phyloP scores from a whole-genome alignment of 1,139 yeast genomes.

The Blastobotrys proliferans region DNA sequence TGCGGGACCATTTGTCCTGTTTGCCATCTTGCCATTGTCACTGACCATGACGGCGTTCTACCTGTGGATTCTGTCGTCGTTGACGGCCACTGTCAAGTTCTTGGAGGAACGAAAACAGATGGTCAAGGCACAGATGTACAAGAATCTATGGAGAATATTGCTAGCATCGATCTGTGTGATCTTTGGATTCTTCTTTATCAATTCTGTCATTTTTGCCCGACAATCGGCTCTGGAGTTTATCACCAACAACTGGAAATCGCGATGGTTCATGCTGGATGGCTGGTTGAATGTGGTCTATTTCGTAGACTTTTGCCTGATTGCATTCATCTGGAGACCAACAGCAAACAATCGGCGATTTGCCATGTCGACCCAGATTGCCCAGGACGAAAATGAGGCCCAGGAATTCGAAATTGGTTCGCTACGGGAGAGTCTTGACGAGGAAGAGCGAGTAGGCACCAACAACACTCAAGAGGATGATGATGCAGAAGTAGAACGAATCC shows the following conservation, averaged over 20 bases:
- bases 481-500: constrained; percentile 11
- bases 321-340: constrained; percentile 97
- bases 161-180: constrained; percentile 58
- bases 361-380: constrained; percentile 87
- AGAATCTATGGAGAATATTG: constrained; percentile 67
- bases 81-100: constrained; percentile 68
- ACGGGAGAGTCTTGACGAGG: constrained; percentile 37
- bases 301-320: constrained; percentile 74
- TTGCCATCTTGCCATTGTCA: constrained; percentile 65
- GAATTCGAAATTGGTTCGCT: constrained; percentile 48
- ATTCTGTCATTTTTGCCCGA: constrained; percentile 67
- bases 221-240: constrained; percentile 73
- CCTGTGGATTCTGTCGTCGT: constrained; percentile 65
- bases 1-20: constrained; percentile 41
- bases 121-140: constrained; percentile 85
- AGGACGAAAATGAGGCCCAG: constrained; percentile 64
- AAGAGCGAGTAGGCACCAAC: constrained; percentile 21
- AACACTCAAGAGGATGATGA: constrained; percentile 10
- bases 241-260: constrained; percentile 87
- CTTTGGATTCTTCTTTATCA: constrained; percentile 62
- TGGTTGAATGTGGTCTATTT: constrained; percentile 93
- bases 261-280: constrained; percentile 85
- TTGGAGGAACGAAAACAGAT: constrained; percentile 84
- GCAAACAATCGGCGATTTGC: constrained; percentile 94
- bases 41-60: constrained; percentile 71